Base-by-base conservation (phyloP, 75 land plant genomes). In the Selaginella tamariscina region DNA sequence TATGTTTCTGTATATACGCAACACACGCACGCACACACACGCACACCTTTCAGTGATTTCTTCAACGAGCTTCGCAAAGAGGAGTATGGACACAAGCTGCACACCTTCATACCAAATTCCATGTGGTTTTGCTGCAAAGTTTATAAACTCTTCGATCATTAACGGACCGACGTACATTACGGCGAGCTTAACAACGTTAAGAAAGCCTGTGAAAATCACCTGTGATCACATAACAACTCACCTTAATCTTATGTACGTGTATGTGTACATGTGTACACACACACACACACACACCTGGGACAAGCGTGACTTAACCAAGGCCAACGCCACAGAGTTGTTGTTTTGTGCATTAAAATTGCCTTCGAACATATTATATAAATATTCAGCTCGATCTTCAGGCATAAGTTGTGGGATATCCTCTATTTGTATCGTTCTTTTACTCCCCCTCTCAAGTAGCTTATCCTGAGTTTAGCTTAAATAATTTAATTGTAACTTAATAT, bases 371-470 rank as follows among this genome's bases (percentile, higher is more conserved):
- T 39, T 18, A 24, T 57, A 73, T 5, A 56, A 24, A 31, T 18
- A n/a, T 30, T 67, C 63, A 2, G 75, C 75, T 1, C 27, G 9
- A 27, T 73, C 75, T 9, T 64, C 32, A 0, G 39, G 64, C 8
- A 31, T 60, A 13, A 73, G 64, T 1, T n/a, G 1, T 1, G 75
- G 75, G 30, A 73, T 55, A 57, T 73, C 71, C 2, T 68, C 54
- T 1, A 57, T 29, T 26, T 56, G 29, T 11, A 73, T 24, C 2
- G 75, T 23, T 26, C 27, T 55, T 60, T 24, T 67, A 8, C 44
- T 31, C 0, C 75, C 75, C 0, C 11, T 31, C 39, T 1, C 2
- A 28, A 73, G 68, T n/a, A 73, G 75, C 15, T 63, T 64, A 32
- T 31, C 56, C n/a, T n/a, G n/a, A n/a, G n/a, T n/a, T n/a, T n/a